These are phyloP conservation scores for Cordyceps fumosorosea DNA, from an alignment of 2,329 filamentous ascomycete species.

Conservation along the genomic window DNA sequence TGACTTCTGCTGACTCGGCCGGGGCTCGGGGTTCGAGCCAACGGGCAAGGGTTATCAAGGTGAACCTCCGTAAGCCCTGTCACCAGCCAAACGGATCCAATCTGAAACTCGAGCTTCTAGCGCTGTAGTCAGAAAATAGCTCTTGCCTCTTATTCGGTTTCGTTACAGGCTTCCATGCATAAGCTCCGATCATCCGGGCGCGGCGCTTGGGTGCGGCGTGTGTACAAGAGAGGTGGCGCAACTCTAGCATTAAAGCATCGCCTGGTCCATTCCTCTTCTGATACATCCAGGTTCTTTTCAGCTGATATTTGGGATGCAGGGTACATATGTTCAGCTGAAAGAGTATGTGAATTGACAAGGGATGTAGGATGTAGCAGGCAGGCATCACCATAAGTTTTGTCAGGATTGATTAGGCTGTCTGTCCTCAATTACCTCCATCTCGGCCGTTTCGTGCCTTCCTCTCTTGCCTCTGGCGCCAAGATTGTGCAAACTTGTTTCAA, in stretches of 20 bases:
- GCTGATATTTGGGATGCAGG: not conserved
- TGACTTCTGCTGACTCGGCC: slow-evolving; percentile 1
- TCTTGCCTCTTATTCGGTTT: not conserved
- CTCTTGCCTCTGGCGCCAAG: not conserved
- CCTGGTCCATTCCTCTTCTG: not conserved
- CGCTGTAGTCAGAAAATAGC: slow-evolving; percentile 11
- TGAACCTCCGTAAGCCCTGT: slow-evolving; percentile 2
- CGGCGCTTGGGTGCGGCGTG: not conserved
- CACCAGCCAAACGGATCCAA: not conserved
- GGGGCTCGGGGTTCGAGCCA: not conserved
- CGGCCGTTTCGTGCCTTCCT: not conserved
- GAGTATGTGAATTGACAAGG: too few species aligned
- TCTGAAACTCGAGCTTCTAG: not conserved
- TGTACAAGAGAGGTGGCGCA: not conserved
- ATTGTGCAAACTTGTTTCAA: not conserved
- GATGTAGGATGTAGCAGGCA: not conserved
- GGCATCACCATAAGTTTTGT: not conserved
- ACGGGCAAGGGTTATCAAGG: not conserved
- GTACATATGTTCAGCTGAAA: too few species aligned
- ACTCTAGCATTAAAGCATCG: not conserved
- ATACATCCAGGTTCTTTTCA: not conserved
- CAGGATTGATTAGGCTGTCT: not conserved
- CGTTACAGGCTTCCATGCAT: slow-evolving; percentile 1
- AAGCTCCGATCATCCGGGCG: not conserved
- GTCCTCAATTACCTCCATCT: not conserved